These are phyloP conservation scores for Phallus indusiatus DNA, from an alignment of 768 basidiomycete genomes.

Conservation along the genomic window DNA sequence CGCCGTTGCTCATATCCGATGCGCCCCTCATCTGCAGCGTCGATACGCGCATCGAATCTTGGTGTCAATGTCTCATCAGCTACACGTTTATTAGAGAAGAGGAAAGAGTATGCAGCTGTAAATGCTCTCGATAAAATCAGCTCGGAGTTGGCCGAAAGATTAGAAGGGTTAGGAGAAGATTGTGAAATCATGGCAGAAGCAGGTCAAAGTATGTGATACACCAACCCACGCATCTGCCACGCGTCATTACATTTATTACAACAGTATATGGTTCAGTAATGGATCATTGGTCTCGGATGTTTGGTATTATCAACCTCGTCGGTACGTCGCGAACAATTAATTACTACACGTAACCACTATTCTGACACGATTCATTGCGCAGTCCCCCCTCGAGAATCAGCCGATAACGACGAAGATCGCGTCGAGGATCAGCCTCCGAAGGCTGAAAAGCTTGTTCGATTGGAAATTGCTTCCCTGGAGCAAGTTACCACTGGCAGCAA, in stretches of 20 bases:
- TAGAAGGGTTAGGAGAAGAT: conserved; percentile 61
- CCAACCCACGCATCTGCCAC: neutral
- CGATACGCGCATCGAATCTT: conserved; percentile 7
- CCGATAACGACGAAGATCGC: neutral
- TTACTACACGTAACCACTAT: neutral
- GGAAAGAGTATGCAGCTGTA: conserved; percentile 72
- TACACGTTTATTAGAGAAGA: conserved; percentile 58
- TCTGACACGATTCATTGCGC: neutral
- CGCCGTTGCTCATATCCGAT: neutral
- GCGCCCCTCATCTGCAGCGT: conserved; percentile 9
- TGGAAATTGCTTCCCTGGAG: conserved; percentile 7
- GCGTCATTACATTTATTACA: neutral
- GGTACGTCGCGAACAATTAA: conserved; percentile 32
- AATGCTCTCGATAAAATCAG: conserved; percentile 61
- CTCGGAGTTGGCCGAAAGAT: conserved; percentile 52
- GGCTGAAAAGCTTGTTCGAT: conserved; percentile 5
- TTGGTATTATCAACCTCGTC: conserved; percentile 61
- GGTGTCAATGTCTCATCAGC: conserved; percentile 3
- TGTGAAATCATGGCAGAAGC: conserved; percentile 73
- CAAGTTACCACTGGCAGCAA: conserved; percentile 1
- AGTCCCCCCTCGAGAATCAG: conserved; percentile 1
- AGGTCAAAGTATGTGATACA: conserved; percentile 42
- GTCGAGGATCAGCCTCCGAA: neutral
- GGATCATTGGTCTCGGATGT: conserved; percentile 47
- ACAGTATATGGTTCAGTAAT: conserved; percentile 8